Conservation (phyloP, 352 stramenopile genomes). For the Phytophthora foliorum region DNA sequence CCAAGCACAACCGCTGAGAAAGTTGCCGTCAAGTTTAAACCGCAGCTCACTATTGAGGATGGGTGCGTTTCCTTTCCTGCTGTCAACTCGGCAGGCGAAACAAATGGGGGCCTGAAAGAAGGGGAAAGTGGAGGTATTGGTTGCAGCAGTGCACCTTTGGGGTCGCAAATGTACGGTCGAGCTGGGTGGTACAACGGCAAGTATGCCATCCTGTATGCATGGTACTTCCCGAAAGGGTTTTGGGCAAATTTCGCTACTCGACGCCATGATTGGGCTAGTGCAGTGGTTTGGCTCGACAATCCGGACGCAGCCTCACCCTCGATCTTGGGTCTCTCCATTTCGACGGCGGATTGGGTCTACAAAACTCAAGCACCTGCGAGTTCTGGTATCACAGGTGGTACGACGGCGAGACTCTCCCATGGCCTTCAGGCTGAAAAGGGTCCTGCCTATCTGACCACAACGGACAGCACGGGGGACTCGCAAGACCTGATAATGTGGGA, state of each 20-base stretch:
- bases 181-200: conserved; percentile 19
- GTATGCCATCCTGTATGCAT: conserved; percentile 27
- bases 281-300: conserved; percentile 25
- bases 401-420: conserved; percentile 12
- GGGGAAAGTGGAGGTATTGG: conserved; percentile 1
- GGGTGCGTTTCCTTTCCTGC: conserved; percentile 15
- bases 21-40: conserved; percentile 24
- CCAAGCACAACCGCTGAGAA: conserved; percentile 8
- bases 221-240: conserved; percentile 32
- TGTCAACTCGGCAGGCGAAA: conserved; percentile 17
- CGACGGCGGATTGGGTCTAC: conserved; percentile 14
- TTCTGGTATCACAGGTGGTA: conserved; percentile 15
- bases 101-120: conserved; percentile 14
- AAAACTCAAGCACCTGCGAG: conserved; percentile 3
- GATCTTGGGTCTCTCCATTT: conserved; percentile 22
- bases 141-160: conserved; percentile 10
- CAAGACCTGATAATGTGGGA: conserved; percentile 30
- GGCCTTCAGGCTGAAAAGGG: conserved; percentile 10
- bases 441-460: conserved; percentile 10
- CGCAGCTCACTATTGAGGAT: conserved; percentile 12
- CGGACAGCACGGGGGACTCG: background rate
- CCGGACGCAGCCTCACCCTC: conserved; percentile 1
- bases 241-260: conserved; percentile 4
- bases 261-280: conserved; percentile 27
- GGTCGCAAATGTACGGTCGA: conserved; percentile 28